Base-by-base conservation (phyloP, 441 rosid species). In the Breynia disticha region DNA sequence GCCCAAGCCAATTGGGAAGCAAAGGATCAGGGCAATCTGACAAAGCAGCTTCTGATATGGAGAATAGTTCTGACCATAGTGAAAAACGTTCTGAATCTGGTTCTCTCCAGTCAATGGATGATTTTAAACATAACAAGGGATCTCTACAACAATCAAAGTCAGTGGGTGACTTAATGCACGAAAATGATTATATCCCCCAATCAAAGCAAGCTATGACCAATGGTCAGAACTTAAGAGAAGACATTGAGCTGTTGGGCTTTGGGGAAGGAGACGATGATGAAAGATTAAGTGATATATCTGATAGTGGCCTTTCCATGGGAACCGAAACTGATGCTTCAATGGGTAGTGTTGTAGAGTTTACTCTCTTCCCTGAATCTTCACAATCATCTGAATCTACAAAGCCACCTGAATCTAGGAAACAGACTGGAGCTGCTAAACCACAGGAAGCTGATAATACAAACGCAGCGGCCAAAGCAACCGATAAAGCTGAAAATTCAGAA, bases 261-360 rank as follows among this genome's bases (percentile, higher is more conserved):
- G 87, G 70, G 21, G 85, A 79, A 67, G 97, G 64, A 50, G 84
- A 83, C 72, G 70, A 84, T 19, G 96, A 82, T 22, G 99, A 90
- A 62, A 82, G 96, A 69, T 63, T 94, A 68, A 85, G 96, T 78
- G 97, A 94, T 70, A 90, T 90, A 60, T 94, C 99, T 46, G 97
- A 90, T 59, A 73, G 90, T 19, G 84, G 67, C 69, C 94, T 94
- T 68, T 79, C 99, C 15, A 83, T 90, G 91, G 97, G 88, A 62
- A 77, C 94, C 19, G 95, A 94, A 72, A 85, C 97, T 37, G 97
- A 94, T 66, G 87, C 79, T 32, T 86, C 95, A 3, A 53, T 81
- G 46, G 42, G 68, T 63, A 86, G 86, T 64, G 74, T 72, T 14
- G 88, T 85, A 53, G 95, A 90, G 72, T 76, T 75, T 58, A 72